phyloP scores from a whole-genome alignment of 345 rosid genomes.

The Bretschneidera sinensis region DNA sequence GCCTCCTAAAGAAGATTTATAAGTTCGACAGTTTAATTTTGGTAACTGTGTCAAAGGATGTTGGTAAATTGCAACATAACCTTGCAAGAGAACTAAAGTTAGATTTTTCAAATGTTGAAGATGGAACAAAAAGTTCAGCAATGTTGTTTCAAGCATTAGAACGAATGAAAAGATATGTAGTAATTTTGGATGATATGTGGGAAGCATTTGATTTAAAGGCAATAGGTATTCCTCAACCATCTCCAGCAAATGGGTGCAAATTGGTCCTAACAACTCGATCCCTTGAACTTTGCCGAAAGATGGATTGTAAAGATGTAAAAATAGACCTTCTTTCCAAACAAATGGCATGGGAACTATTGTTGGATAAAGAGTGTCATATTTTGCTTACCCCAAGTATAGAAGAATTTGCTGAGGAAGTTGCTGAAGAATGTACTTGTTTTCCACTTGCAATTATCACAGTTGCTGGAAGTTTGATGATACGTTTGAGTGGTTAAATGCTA shows the following conservation, averaged over 20 bases:
- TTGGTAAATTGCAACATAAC: conserved; percentile 10
- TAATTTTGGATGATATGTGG: neutral
- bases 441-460: too few species aligned
- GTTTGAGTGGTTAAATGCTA: too few species aligned
- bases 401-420: too few species aligned
- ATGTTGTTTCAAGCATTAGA: neutral
- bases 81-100: conserved; percentile 7
- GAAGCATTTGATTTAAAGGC: neutral
- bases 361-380: neutral
- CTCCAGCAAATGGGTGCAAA: neutral
- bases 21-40: neutral
- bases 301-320: conserved; percentile 1
- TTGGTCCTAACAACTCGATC: conserved; percentile 15
- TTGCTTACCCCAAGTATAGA: too few species aligned
- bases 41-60: conserved; percentile 18
- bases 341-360: conserved; percentile 4
- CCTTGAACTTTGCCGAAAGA: neutral
- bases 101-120: neutral
- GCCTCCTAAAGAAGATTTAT: neutral
- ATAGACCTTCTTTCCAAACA: too few species aligned
- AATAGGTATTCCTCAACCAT: neutral
- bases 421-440: too few species aligned
- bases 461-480: too few species aligned
- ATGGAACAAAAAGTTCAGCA: conserved; percentile 1
- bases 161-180: neutral